These are phyloP conservation scores for Yarrowia hollandica DNA, from an alignment of 805 yeast genomes.

Conservation along the genomic window DNA sequence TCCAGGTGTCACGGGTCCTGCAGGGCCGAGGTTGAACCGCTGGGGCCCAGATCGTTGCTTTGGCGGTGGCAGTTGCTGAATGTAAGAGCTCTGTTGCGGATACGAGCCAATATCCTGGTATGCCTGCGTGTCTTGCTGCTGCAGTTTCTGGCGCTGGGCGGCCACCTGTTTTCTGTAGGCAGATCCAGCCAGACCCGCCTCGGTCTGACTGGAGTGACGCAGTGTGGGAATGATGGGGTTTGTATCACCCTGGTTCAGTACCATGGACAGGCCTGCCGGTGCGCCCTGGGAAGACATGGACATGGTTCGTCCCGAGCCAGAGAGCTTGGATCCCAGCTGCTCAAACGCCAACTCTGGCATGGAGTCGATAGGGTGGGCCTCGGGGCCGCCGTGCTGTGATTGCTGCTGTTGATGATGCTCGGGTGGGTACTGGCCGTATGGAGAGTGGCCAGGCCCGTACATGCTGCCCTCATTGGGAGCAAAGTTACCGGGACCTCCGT, in stretches of 20 bases:
- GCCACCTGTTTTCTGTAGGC: conserved; percentile 13
- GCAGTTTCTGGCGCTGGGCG: conserved; percentile 21
- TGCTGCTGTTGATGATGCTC: background rate
- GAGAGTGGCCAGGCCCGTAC: conserved; percentile 13
- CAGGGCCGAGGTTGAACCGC: conserved; percentile 1
- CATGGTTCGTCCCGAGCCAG: conserved; percentile 20
- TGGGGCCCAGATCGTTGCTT: conserved; percentile 23
- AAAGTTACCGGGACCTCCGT: conserved; percentile 5
- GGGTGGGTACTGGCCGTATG: background rate
- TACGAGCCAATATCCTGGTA: conserved; percentile 26
- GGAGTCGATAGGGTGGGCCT: conserved; percentile 19
- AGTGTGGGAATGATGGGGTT: conserved; percentile 25
- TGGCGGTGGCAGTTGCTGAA: conserved; percentile 1
- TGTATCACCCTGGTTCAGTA: conserved; percentile 10
- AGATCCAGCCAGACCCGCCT: conserved; percentile 21
- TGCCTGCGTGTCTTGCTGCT: conserved; percentile 21
- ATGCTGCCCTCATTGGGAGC: conserved; percentile 13
- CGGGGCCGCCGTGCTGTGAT: background rate
- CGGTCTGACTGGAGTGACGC: background rate
- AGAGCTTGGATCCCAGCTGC: conserved; percentile 19
- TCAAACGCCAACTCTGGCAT: conserved; percentile 27
- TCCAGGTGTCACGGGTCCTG: background rate
- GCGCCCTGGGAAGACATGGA: conserved; percentile 1
- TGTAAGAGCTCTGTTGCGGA: conserved; percentile 19
- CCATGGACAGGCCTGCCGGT: conserved; percentile 17